Conservation (phyloP, 148 eudicot species). For the Persicaria maculosa region DNA sequence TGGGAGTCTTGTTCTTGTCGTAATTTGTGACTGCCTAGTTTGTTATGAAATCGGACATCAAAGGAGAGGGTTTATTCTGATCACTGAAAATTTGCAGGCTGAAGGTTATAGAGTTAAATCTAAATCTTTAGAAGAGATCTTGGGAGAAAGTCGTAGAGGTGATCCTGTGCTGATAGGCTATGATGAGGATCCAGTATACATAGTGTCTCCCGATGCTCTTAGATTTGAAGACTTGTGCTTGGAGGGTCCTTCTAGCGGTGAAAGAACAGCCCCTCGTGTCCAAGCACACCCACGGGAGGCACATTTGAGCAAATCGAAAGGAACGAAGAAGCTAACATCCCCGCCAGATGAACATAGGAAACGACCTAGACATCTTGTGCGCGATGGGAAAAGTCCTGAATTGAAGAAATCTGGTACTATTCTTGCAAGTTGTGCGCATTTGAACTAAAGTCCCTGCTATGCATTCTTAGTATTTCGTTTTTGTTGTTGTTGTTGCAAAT, state of each 20-base stretch:
- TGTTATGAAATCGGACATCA: background rate
- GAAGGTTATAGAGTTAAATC: constrained; percentile 58
- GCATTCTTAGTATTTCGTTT: background rate
- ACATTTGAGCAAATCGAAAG: background rate
- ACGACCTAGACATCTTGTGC: background rate
- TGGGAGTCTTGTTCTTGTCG: background rate
- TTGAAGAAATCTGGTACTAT: constrained; percentile 9
- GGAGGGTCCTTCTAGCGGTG: constrained; percentile 25
- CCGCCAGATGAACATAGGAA: background rate
- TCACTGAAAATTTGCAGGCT: constrained; percentile 38
- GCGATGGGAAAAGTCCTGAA: background rate
- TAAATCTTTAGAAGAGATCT: constrained; percentile 60
- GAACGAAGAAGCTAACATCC: background rate
- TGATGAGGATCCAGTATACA: constrained; percentile 52
- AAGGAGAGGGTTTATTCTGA: background rate
- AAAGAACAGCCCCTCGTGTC: constrained; percentile 5
- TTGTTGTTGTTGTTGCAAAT: background rate
- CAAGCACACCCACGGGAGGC: background rate
- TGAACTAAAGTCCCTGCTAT: background rate
- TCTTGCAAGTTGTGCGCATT: background rate
- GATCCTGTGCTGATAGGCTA: constrained; percentile 73
- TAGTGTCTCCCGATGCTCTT: constrained; percentile 26
- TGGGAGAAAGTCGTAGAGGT: constrained; percentile 38
- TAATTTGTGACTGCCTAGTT: background rate
- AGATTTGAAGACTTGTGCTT: constrained; percentile 21